Evolutionary conservation across 345 rosid species (phyloP), one percentile per base, ranked within the genome.

Genomic region (Eutrema yunnanense): DNA sequence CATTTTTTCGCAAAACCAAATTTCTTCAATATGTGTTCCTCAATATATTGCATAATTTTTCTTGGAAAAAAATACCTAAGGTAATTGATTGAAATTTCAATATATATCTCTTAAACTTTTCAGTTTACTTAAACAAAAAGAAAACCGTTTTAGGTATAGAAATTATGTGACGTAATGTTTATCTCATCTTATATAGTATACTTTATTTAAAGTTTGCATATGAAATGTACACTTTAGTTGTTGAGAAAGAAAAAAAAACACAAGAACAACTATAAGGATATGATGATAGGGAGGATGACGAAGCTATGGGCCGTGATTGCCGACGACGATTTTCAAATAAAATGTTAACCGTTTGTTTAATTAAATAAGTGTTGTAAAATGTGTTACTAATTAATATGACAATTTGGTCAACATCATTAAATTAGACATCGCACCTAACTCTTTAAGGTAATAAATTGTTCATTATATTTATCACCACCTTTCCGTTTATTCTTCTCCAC

Each of bases 391-490:
- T 62, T 32, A 54, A 34, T 51, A 51, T 52, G 53, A 33, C 53
- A 51, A 22, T 46, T 64, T 47, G 61, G 79, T 69, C 79, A 76
- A 69, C 75, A 69, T 62, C 69, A 69, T 53, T 40, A 46, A 75
- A 69, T 63, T 69, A 63, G 75, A 76, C 75, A 65, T 62, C 2
- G 26, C 79, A 76, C 79, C 79, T 55, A 76, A 76, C 75, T 49
- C 60, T 76, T 75, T 69, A 69, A 69, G 79, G 74, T 75, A 69
- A 69, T 55, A 69, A 44, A 61, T 53, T 34, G 33, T 67, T 74
- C 40, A 51, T 9, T 67, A 37, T 69, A 34, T 36, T 16, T 69
- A 40, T 54, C 51, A 75, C 59, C 71, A 62, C 59, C 63, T 50
- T 74, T 6, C 51, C 51, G 13, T 75, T 75, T 62, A 44, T 62